Percentiles rank a stretch among this genome's conserved stretches.
These are phyloP conservation scores for Hyaloperonospora brassicae DNA, from an alignment of 352 stramenopile species.

Conservation along the genomic window DNA sequence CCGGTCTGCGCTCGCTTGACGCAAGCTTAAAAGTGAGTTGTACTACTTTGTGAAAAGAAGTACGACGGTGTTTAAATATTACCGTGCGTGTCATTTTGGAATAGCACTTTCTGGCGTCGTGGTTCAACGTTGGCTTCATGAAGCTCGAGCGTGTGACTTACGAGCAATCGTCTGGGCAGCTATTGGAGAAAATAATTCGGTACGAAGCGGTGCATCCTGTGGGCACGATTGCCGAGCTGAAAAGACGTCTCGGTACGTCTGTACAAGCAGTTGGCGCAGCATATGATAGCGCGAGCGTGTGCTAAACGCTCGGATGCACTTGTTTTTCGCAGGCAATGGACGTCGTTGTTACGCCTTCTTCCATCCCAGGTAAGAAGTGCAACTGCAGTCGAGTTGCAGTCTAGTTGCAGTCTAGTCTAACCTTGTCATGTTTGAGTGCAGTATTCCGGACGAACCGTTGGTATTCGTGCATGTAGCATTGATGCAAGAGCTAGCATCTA, in stretches of 20 bases:
- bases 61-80: neutral
- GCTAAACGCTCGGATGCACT: neutral
- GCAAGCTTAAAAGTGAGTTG: constrained; percentile 53
- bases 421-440: constrained; percentile 5
- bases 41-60: neutral
- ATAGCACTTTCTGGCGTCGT: constrained; percentile 83
- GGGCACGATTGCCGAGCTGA: constrained; percentile 89
- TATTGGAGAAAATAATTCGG: constrained; percentile 93
- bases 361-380: constrained; percentile 66
- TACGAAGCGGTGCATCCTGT: constrained; percentile 94
- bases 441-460: constrained; percentile 86
- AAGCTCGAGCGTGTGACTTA: constrained; percentile 90
- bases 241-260: constrained; percentile 70
- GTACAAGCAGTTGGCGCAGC: neutral
- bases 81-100: constrained; percentile 7
- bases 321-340: constrained; percentile 32
- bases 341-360: constrained; percentile 93
- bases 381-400: neutral
- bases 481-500: constrained; percentile 79
- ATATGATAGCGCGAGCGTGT: neutral
- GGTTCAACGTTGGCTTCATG: constrained; percentile 90
- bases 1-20: constrained; percentile 61
- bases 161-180: constrained; percentile 81
- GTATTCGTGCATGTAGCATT: constrained; percentile 94
- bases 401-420: no score